Evolutionary conservation across 441 rosid species (phyloP).

Genomic region (Kokia cookei): DNA sequence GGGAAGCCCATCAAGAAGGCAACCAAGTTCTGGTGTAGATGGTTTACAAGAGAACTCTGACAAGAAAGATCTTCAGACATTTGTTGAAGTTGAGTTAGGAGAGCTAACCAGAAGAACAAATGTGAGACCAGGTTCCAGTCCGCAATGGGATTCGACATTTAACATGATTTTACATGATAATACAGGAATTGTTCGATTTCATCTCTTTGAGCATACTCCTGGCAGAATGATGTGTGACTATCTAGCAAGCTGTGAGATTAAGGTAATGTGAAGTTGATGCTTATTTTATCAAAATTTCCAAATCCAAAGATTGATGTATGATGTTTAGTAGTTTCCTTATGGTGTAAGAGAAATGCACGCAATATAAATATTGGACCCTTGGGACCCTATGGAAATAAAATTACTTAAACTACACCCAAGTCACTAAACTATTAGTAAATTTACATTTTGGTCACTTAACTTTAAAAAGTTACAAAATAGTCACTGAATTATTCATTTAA

Average conservation of each 20-base stretch:
- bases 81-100: conserved; percentile 88
- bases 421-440: too few species aligned
- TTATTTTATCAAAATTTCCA: conserved; percentile 1
- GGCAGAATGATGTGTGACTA: conserved; percentile 58
- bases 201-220: conserved; percentile 65
- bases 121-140: conserved; percentile 55
- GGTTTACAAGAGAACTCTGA: conserved; percentile 30
- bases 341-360: background rate
- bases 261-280: conserved; percentile 36
- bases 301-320: background rate
- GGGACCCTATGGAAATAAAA: background rate
- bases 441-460: too few species aligned
- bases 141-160: conserved; percentile 75
- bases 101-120: conserved; percentile 72
- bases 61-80: conserved; percentile 59
- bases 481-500: too few species aligned
- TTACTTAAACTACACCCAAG: background rate
- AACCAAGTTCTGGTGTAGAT: conserved; percentile 20
- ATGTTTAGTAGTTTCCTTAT: background rate
- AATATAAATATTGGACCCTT: background rate
- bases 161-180: conserved; percentile 88
- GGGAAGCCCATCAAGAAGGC: conserved; percentile 68
- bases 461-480: too few species aligned
- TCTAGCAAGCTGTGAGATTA: conserved; percentile 79
- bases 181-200: conserved; percentile 62